A percentile compares a stretch with the other conserved stretches of the same genome.
Evolutionary conservation across 1,284 basidiomycete species (phyloP).

Genomic region (Cryptococcus sp.): DNA sequence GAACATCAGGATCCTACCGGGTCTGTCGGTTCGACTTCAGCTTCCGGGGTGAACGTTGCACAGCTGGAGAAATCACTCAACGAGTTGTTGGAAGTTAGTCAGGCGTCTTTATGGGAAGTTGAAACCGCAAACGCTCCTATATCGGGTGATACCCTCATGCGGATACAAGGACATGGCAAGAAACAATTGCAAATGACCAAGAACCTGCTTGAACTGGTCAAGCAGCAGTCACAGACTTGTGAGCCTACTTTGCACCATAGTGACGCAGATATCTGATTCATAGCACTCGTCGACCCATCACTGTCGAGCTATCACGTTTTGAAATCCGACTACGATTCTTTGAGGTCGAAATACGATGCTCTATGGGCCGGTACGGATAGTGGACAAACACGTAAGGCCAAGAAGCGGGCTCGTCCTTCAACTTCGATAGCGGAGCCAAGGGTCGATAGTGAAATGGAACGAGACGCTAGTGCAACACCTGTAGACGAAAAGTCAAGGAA

Average conservation of each 20-base stretch:
- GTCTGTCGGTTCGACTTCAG: background rate
- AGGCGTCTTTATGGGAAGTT: no score
- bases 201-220: conserved; percentile 8
- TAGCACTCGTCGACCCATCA: background rate
- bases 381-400: background rate
- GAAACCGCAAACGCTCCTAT: background rate
- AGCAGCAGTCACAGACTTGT: conserved; percentile 11
- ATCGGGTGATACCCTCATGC: background rate
- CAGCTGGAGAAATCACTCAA: background rate
- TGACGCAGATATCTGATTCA: no score
- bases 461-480: background rate
- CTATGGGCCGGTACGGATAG: conserved; percentile 7
- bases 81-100: no score
- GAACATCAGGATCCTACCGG: background rate
- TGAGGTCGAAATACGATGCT: conserved; percentile 33
- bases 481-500: conserved; percentile 19
- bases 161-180: background rate
- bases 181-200: background rate
- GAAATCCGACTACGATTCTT: background rate
- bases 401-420: background rate
- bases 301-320: background rate
- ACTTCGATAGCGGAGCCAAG: background rate
- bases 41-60: background rate
- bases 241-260: no score
- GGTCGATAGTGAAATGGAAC: background rate